phyloP scores from a whole-genome alignment of 805 yeast species.

The Teunomyces atbi region DNA sequence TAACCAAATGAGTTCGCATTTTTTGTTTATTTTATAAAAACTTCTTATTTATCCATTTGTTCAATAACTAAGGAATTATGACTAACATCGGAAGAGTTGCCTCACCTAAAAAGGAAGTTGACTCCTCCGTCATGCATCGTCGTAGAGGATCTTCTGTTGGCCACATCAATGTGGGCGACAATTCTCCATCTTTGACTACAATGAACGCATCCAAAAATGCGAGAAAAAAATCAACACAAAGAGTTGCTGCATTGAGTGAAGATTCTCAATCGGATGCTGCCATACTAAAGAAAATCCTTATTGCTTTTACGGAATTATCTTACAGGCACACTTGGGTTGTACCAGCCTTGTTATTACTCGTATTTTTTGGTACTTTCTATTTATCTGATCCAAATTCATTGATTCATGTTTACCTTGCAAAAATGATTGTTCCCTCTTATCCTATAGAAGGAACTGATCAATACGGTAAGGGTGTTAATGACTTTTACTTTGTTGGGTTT shows the following conservation, averaged over 20 bases:
- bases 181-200: conserved; percentile 65
- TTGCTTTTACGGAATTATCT: conserved; percentile 58
- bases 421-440: conserved; percentile 66
- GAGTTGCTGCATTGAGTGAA: conserved; percentile 29
- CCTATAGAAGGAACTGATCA: conserved; percentile 57
- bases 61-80: neutral
- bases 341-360: conserved; percentile 51
- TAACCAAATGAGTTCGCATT: neutral
- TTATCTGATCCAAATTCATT: conserved; percentile 57
- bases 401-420: conserved; percentile 55
- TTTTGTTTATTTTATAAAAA: neutral
- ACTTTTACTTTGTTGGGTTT: conserved; percentile 73
- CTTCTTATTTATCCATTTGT: neutral
- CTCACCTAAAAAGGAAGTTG: conserved; percentile 3
- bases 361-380: conserved; percentile 44
- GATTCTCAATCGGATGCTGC: conserved; percentile 46
- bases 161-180: conserved; percentile 71
- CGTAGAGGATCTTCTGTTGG: conserved; percentile 73
- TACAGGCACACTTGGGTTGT: conserved; percentile 69
- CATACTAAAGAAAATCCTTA: conserved; percentile 52
- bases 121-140: conserved; percentile 17
- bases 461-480: conserved; percentile 87
- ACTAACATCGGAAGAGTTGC: neutral
- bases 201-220: conserved; percentile 50
- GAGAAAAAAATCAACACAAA: conserved; percentile 31